Base-by-base conservation (phyloP, 2,329 filamentous ascomycete genomes). In the Orbilia oligospora region DNA sequence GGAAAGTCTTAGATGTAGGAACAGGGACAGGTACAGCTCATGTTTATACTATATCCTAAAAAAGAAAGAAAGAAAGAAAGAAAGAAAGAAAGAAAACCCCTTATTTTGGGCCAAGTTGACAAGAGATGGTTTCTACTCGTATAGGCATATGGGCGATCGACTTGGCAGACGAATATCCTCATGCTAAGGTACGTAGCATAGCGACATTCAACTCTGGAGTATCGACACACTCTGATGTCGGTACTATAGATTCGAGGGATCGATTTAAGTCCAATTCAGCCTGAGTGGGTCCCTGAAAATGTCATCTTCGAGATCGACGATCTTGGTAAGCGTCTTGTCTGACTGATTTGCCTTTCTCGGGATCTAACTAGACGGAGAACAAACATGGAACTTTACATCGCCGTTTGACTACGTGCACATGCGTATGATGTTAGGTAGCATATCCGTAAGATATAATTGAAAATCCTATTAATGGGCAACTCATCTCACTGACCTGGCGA, bases 271-370 rank as follows among this genome's bases (percentile, higher is more conserved):
- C 80, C 78, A 4, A 81, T 77, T 44, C 75, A 81, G 36, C 80
- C 80, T 3, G 72, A 70, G 49, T 81, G 87, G 82, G 85, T 90
- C 10, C 90, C 89, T 8, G 86, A 87, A 14, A 91, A 91, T 81
- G 86, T 89, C n/a, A 86, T 85, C 6, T 91, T 91, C 83, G 85
- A 90, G 73, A 86, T 91, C 9, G 90, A 91, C 81, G 89, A 91
- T 81, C 87, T 87, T 64, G 88, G 73, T 77, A 71, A 22, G 56
- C 22, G 9, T 33, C 5, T 27, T 36, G 9, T 18, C 27, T 12
- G 27, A 18, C 20, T 10, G 22, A 4, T 44, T 27, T 58, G 6
- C 24, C 8, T 27, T 48, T 1, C 36, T 18, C 14, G 18, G n/a
- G 58, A 38, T 44, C 53, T 72, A 65, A 72, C 58, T 14, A 18